Evolutionary conservation across 257 asterid species (phyloP), one percentile per base, ranked within the genome.

Genomic region (Solanum chiquidenum): DNA sequence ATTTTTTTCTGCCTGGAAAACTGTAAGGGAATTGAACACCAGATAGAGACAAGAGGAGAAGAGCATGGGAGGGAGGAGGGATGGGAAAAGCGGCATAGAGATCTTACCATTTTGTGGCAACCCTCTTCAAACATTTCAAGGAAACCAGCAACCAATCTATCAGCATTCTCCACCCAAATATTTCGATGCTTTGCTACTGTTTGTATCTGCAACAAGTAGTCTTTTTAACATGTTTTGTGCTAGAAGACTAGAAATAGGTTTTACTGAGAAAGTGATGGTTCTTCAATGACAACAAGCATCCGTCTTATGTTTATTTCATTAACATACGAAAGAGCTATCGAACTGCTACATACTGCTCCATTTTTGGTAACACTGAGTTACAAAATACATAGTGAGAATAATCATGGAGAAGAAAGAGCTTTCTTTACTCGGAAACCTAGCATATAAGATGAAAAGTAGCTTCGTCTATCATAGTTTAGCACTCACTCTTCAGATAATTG

Each of bases 51-150:
- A 23, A 20, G 31, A 4, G 3, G 38, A 46, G 8, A 62, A 52
- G 12, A 73, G 55, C 55, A 46, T 46, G 55, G 55, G 55, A 46
- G 7, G 55, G 55, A 46, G 55, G 60, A 25, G 62, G 44, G 31
- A 82, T 18, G 44, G 86, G 12, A 18, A 82, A 82, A 49, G 31
- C 0, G 0, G 71, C 42, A 72, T 25, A 38, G 79, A 85, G 44
- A 85, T 86, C 83, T 23, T 38, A 92, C 94, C 94, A 92, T 83
- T 44, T 90, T 90, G 88, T 92, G 94, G 87, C 92, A 92, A 87
- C 94, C 88, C 88, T 93, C 95, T 89, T 93, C 94, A 52, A 93
- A 93, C 94, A 90, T 92, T 90, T 92, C 94, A 9, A 93, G 94
- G 91, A 93, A 93, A 52, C 95, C 95, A 46, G 94, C 94, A 87